These are phyloP conservation scores for Amphibolis antarctica DNA, from an alignment of 106 monocot genomes.

Conservation along the genomic window DNA sequence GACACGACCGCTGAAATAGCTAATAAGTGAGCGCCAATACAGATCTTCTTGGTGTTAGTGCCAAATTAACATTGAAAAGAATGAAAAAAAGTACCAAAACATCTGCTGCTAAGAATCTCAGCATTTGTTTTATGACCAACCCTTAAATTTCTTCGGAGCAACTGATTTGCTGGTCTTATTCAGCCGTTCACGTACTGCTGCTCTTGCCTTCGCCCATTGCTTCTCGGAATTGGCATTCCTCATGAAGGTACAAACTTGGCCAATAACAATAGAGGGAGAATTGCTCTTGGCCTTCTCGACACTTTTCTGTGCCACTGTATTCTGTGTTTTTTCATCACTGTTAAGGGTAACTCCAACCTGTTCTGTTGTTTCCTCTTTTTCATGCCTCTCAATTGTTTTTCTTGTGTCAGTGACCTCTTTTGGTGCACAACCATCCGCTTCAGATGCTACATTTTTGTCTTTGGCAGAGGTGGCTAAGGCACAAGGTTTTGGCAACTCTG, in stretches of 20 bases:
- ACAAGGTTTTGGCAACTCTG: slow-evolving; percentile 6
- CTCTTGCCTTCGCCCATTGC: slow-evolving; percentile 59
- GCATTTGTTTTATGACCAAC: neutral
- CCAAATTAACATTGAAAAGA: too few species aligned
- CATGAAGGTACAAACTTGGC: slow-evolving; percentile 70
- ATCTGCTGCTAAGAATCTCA: too few species aligned
- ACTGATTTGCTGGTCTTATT: slow-evolving; percentile 38
- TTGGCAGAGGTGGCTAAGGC: neutral
- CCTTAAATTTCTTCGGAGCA: slow-evolving; percentile 7
- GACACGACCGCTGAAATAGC: too few species aligned
- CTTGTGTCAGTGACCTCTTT: neutral
- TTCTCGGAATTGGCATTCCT: slow-evolving; percentile 64
- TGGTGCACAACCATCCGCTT: neutral
- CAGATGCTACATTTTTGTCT: slow-evolving; percentile 6
- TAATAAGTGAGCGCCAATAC: too few species aligned
- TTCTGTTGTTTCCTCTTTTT: neutral
- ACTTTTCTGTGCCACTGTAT: slow-evolving; percentile 8
- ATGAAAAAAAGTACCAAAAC: too few species aligned
- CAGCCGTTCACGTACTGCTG: slow-evolving; percentile 34
- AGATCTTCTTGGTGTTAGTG: too few species aligned
- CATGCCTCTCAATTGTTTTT: neutral
- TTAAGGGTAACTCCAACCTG: neutral
- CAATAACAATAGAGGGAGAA: slow-evolving; percentile 14
- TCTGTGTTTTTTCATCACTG: neutral
- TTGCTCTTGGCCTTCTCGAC: slow-evolving; percentile 10